phyloP scores from a whole-genome alignment of 2,329 filamentous ascomycete genomes.

The Pezicula neosporulosa region DNA sequence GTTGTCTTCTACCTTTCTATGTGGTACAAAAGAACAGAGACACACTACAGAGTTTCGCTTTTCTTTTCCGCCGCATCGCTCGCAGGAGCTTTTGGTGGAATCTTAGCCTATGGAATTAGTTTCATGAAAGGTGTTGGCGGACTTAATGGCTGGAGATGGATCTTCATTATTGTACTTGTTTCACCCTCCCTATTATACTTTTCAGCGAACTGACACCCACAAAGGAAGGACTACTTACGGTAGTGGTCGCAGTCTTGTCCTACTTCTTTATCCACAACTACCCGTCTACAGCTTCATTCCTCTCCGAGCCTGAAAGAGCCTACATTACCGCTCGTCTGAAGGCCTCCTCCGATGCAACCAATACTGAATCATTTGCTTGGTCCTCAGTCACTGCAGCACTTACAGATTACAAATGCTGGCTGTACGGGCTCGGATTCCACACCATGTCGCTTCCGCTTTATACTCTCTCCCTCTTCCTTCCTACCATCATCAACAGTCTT shows the following conservation, averaged over 20 bases:
- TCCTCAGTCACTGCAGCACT: constrained; percentile 58
- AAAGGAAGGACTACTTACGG: constrained; percentile 51
- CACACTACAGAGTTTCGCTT: constrained; percentile 51
- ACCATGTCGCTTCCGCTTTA: constrained; percentile 65
- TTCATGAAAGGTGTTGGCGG: constrained; percentile 50
- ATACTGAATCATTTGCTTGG: constrained; percentile 68
- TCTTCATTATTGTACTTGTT: constrained; percentile 51
- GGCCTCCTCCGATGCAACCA: constrained; percentile 66
- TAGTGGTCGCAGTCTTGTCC: constrained; percentile 43
- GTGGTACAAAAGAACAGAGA: constrained; percentile 51
- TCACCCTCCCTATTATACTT: background rate
- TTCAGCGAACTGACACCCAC: constrained; percentile 2
- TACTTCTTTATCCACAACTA: constrained; percentile 67
- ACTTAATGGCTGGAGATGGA: constrained; percentile 53
- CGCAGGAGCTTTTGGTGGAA: constrained; percentile 54
- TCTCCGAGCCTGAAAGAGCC: constrained; percentile 41
- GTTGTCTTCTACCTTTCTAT: constrained; percentile 46
- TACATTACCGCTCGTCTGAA: constrained; percentile 54
- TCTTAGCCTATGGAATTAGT: constrained; percentile 53
- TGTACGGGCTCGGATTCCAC: constrained; percentile 70
- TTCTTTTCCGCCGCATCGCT: constrained; percentile 54
- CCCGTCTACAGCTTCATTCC: constrained; percentile 53
- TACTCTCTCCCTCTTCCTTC: constrained; percentile 52
- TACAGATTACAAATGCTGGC: constrained; percentile 66
- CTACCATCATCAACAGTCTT: constrained; percentile 50